Evolutionary conservation across 805 yeast genomes (phyloP), one percentile per base, ranked within the genome.

Genomic region (Starmerella floris): DNA sequence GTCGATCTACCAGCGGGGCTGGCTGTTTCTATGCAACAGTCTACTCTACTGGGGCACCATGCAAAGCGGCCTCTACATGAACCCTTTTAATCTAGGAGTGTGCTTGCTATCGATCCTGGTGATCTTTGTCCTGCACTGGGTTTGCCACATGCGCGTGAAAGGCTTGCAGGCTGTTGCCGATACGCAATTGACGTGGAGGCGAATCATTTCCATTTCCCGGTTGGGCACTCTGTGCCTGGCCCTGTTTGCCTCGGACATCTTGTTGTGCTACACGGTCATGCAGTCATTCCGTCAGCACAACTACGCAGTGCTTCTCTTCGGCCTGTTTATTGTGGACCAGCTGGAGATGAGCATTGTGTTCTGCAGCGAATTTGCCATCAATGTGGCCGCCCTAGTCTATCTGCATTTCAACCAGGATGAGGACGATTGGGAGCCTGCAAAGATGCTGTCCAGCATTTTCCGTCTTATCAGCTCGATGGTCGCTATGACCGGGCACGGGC

Each of bases 111-210:
- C 44, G 5, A 20, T 50, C 4, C 53, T 65, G 13, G 53, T 76
- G 48, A 55, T 76, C 54, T 67, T 69, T 55, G 76, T 79, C 2
- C 76, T 80, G 63, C 94, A 85, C 56, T 79, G 93, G 76, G 69
- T 91, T 1, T 59, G 79, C 35, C 62, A 30, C 27, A 34, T 32
- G 35, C 43, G 52, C 17, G 50, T 49, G 20, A 19, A 64, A 30
- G 77, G 74, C 43, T 56, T 82, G 21, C 61, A 72, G 15, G 76
- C 73, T 23, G 6, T 37, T 3, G 54, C 35, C 2, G 40, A 43
- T 3, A 26, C 28, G 3, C 30, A 38, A 6, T 16, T 31, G 33
- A 23, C 17, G 19, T 21, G n/a, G 19, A 6, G 17, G n/a, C 3
- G 9, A 5, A 3, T 43, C 15, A 19, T 44, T 23, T 34, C 32